phyloP scores from a whole-genome alignment of 2,329 filamentous ascomycete species.

The Phoma sp. region DNA sequence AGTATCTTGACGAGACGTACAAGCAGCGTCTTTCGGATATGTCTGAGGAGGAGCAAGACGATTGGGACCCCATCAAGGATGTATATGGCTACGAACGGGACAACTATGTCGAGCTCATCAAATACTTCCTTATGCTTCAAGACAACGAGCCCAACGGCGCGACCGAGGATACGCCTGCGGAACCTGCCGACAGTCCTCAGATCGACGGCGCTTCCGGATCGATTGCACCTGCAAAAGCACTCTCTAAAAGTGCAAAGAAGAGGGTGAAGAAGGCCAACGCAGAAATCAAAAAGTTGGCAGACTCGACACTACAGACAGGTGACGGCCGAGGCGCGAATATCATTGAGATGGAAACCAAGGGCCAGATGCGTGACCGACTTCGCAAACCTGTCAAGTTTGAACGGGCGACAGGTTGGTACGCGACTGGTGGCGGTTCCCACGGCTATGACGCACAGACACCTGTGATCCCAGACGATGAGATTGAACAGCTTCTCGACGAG shows the following conservation, averaged over 20 bases:
- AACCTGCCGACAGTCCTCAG: neutral
- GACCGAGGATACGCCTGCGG: neutral
- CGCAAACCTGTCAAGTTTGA: conserved; percentile 50
- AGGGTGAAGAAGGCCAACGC: conserved; percentile 40
- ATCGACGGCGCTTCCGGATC: neutral
- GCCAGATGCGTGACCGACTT: conserved; percentile 51
- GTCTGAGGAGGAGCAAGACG: conserved; percentile 44
- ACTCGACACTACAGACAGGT: conserved; percentile 21
- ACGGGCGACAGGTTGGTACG: conserved; percentile 40
- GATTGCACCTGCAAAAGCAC: conserved; percentile 18
- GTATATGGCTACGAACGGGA: conserved; percentile 54
- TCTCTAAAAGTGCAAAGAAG: conserved; percentile 43
- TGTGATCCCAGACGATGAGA: conserved; percentile 52
- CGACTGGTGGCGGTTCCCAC: conserved; percentile 43
- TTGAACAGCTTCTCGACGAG: conserved; percentile 52
- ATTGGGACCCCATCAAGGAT: conserved; percentile 59
- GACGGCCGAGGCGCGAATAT: conserved; percentile 41
- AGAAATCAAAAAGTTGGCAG: conserved; percentile 26
- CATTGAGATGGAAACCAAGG: conserved; percentile 53
- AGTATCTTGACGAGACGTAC: conserved; percentile 53
- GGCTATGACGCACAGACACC: conserved; percentile 44
- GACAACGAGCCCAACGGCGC: conserved; percentile 16
- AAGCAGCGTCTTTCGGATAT: conserved; percentile 50
- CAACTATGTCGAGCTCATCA: conserved; percentile 55
- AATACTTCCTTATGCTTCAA: conserved; percentile 54